A percentile compares a stretch with the other conserved stretches of the same genome.
phyloP scores from a whole-genome alignment of 805 yeast species.

The Cyberlindnera mrakii region DNA sequence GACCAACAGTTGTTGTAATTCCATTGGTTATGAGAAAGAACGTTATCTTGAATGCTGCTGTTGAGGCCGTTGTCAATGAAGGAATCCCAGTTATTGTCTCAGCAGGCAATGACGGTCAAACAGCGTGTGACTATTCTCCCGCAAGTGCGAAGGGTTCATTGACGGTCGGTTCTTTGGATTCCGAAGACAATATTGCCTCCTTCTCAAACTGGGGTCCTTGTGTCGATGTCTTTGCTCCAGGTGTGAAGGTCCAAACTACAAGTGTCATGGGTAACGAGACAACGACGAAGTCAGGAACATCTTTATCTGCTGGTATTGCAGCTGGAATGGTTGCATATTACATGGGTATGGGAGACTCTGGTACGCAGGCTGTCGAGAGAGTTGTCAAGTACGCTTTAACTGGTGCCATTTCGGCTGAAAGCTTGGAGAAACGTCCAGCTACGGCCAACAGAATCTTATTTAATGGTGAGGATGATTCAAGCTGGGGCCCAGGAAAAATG shows the following conservation, averaged over 20 bases:
- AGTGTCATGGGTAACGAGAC: slow-evolving; percentile 25
- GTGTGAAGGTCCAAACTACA: slow-evolving; percentile 39
- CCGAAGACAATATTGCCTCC: slow-evolving; percentile 47
- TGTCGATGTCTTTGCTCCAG: slow-evolving; percentile 47
- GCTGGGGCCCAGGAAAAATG: slow-evolving; percentile 13
- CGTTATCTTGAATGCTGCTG: slow-evolving; percentile 37
- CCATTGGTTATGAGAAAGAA: slow-evolving; percentile 33
- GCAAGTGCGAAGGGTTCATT: slow-evolving; percentile 50
- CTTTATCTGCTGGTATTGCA: slow-evolving; percentile 40
- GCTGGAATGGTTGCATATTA: slow-evolving; percentile 40
- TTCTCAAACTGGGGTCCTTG: slow-evolving; percentile 45
- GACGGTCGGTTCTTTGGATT: slow-evolving; percentile 87
- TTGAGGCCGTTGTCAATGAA: slow-evolving; percentile 33
- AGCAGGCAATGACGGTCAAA: slow-evolving; percentile 42
- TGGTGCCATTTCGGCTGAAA: slow-evolving; percentile 42
- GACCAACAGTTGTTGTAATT: slow-evolving; percentile 34
- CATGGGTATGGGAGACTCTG: slow-evolving; percentile 35
- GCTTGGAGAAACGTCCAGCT: slow-evolving; percentile 40
- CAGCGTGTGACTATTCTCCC: slow-evolving; percentile 43
- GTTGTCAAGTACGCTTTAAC: slow-evolving; percentile 40
- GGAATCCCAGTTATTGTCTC: slow-evolving; percentile 43
- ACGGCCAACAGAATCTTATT: slow-evolving; percentile 56
- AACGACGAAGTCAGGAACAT: slow-evolving; percentile 40
- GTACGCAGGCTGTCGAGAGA: slow-evolving; percentile 29
- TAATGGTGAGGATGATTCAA: slow-evolving; percentile 29